Base-by-base conservation (phyloP, 306 rosid genomes). In the Alnus glutinosa region DNA sequence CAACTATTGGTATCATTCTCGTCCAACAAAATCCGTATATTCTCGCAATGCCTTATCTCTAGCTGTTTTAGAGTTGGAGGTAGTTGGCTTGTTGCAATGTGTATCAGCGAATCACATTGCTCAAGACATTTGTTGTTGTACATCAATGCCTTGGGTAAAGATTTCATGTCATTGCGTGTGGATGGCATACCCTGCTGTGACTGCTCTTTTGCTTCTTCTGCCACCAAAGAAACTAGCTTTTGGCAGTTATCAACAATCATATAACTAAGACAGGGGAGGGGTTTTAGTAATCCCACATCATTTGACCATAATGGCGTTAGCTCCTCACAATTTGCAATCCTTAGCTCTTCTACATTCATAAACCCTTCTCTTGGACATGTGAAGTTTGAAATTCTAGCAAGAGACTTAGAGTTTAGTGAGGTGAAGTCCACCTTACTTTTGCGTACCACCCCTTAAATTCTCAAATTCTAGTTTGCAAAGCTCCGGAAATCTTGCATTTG, bases 61-160 rank as follows among this genome's bases (percentile, higher is more conserved):
- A 67, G 32, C 30, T 30, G 0, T 47, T 79, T 79, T 1, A 79
- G 63, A 61, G 77, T 61, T 8, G 66, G 77, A 16, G 82, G 82
- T 0, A 72, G 34, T 5, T 61, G 77, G 2, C 68, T 67, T 52
- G 10, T 49, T 19, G 82, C 23, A 1, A 79, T 34, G n/a, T 8
- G 61, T 5, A 46, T 37, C 32, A 79, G 46, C 28, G 76, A 71
- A 71, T 72, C 77, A 79, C 77, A 79, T 10, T 18, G 18, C 46
- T 79, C 55, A 12, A 79, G 82, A 64, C 51, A 79, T 11, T 11
- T 9, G 36, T 11, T 49, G 47, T 62, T 47, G 73, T 49, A 63
- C 67, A 79, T 36, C 23, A 71, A 32, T 71, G 51, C 37, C 54
- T 78, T 59, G 49, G 82, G 82, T 18, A 78, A 7, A 58, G 46